phyloP scores from a whole-genome alignment of 345 rosid genomes.

The Acer yangbiense region DNA sequence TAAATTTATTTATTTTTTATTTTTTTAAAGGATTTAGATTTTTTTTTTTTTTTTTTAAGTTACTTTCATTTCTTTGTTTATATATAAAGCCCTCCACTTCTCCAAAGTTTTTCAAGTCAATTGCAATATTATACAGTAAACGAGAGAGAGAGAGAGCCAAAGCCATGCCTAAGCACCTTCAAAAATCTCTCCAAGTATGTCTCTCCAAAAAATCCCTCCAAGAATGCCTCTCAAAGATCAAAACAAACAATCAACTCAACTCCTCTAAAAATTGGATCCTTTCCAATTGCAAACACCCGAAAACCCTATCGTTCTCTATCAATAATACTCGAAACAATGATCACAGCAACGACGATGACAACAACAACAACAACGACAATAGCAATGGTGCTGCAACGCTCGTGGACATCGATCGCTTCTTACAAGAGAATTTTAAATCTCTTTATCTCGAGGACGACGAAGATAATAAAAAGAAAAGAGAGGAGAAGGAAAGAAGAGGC shows the following conservation, averaged over 20 bases:
- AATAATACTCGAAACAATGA: slow-evolving; percentile 9
- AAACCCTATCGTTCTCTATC: slow-evolving; percentile 58
- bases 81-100: slow-evolving; percentile 5
- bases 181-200: slow-evolving; percentile 46
- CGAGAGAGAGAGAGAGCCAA: too few relatives aligned
- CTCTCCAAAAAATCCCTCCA: slow-evolving; percentile 53
- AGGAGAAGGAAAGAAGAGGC: neutral
- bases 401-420: slow-evolving; percentile 77
- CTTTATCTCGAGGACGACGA: slow-evolving; percentile 55
- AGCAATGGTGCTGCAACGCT: slow-evolving; percentile 58
- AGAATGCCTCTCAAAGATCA: slow-evolving; percentile 66
- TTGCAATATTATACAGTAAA: neutral
- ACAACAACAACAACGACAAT: neutral
- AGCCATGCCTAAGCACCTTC: slow-evolving; percentile 71
- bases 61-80: neutral
- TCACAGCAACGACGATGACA: slow-evolving; percentile 7
- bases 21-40: neutral
- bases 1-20: neutral
- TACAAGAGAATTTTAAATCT: slow-evolving; percentile 81
- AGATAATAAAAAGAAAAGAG: slow-evolving; percentile 20
- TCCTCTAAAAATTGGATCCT: slow-evolving; percentile 52
- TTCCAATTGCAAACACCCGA: slow-evolving; percentile 61
- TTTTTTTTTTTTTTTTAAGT: neutral
- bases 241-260: slow-evolving; percentile 40
- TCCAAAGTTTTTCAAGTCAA: neutral